Conservation (phyloP, 331 rosid species). For the Phaseolus coccineus region DNA sequence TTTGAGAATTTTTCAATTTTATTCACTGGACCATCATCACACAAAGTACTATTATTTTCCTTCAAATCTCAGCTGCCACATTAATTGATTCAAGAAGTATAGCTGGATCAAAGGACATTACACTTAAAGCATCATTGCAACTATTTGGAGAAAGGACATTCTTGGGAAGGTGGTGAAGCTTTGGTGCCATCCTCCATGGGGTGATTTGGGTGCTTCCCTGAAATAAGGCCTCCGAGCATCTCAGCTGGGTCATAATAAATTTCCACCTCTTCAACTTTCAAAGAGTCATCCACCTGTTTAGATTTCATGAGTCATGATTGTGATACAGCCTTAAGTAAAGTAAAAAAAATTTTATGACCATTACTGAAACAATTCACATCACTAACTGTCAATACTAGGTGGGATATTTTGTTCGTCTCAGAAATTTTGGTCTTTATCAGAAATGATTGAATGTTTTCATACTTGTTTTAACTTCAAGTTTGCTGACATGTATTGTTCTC, state of each 20-base stretch:
- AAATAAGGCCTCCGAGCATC: constrained; percentile 74
- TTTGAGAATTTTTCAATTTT: constrained; percentile 28
- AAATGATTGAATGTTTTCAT: background rate
- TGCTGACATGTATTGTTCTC: too few species aligned
- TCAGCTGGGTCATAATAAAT: constrained; percentile 82
- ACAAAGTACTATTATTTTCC: background rate
- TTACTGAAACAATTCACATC: background rate
- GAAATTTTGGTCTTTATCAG: background rate
- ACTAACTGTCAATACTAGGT: background rate
- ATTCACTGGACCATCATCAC: background rate
- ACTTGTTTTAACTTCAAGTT: background rate
- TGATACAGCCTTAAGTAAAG: constrained; percentile 16
- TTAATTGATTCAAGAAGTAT: background rate
- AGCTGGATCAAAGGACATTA: background rate
- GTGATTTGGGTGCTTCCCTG: constrained; percentile 40
- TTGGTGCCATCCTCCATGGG: constrained; percentile 12
- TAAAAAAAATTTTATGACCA: background rate
- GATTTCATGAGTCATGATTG: constrained; percentile 34
- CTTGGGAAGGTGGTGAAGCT: constrained; percentile 41
- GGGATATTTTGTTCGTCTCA: background rate
- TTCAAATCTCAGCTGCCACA: background rate
- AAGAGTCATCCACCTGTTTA: constrained; percentile 64
- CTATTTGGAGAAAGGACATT: constrained; percentile 61
- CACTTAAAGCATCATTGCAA: background rate
- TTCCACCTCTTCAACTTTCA: constrained; percentile 77